Evolutionary conservation across 2,329 filamentous ascomycete genomes (phyloP).

Genomic region (Blastomyces percursus): DNA sequence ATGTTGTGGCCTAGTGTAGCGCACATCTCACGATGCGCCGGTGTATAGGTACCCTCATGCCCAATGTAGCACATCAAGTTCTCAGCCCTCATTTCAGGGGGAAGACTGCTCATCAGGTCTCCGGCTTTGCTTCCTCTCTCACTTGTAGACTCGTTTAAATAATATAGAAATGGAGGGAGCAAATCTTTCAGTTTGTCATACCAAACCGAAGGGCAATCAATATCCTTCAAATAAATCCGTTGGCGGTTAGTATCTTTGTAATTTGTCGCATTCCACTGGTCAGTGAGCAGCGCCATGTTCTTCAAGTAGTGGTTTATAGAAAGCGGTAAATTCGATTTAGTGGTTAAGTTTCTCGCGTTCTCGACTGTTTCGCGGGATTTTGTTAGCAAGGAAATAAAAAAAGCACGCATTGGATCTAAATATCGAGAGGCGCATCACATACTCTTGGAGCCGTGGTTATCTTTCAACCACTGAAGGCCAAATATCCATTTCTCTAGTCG

Average conservation of each 20-base stretch:
- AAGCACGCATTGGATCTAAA: background rate
- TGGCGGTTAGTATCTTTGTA: constrained; percentile 72
- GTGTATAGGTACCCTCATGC: constrained; percentile 94
- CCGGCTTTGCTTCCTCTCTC: constrained; percentile 54
- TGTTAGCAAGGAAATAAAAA: constrained; percentile 7
- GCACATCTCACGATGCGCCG: constrained; percentile 95
- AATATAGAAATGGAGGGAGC: constrained; percentile 74
- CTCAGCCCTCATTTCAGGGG: constrained; percentile 75
- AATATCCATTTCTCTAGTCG: constrained; percentile 68
- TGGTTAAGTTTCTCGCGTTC: constrained; percentile 67
- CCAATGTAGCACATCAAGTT: constrained; percentile 99
- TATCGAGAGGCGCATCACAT: constrained; percentile 13
- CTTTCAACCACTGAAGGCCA: constrained; percentile 66
- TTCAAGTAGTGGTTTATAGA: constrained; percentile 83
- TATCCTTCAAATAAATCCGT: constrained; percentile 90
- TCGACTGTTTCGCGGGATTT: constrained; percentile 49
- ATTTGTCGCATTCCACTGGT: constrained; percentile 66
- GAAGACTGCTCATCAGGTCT: constrained; percentile 89
- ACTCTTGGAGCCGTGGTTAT: constrained; percentile 70
- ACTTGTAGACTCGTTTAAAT: constrained; percentile 68
- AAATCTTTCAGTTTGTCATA: constrained; percentile 63
- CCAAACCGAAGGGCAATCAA: constrained; percentile 87
- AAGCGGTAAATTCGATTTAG: constrained; percentile 65
- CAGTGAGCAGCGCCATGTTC: constrained; percentile 71
- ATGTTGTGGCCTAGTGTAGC: constrained; percentile 93